These are phyloP conservation scores for Tremella mesenterica DNA, from an alignment of 768 basidiomycete species.

Conservation along the genomic window DNA sequence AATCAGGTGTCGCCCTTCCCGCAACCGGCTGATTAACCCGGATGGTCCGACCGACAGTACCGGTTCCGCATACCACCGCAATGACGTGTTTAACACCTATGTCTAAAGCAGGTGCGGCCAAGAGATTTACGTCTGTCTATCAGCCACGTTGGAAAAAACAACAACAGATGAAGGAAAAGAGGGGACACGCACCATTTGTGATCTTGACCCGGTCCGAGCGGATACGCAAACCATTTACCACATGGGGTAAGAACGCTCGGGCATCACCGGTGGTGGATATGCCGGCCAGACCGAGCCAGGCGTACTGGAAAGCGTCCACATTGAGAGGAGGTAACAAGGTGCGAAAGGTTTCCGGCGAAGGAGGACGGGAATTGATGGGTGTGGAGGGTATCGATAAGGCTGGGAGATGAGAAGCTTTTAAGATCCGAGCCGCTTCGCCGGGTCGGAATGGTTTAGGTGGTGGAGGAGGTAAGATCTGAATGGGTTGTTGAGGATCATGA, in stretches of 20 bases:
- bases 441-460: neutral
- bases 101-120: conserved; percentile 32
- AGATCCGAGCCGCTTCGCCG: too few species aligned
- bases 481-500: neutral
- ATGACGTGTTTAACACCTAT: conserved; percentile 25
- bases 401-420: too few species aligned
- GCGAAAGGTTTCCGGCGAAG: neutral
- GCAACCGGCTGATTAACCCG: conserved; percentile 4
- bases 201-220: conserved; percentile 15
- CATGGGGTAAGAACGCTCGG: conserved; percentile 18
- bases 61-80: conserved; percentile 40
- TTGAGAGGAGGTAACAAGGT: conserved; percentile 13
- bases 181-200: conserved; percentile 34
- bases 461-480: neutral
- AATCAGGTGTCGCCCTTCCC: neutral
- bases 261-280: conserved; percentile 17
- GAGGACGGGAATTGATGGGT: conserved; percentile 5
- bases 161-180: neutral
- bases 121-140: conserved; percentile 37
- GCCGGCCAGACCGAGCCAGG: conserved; percentile 41
- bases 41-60: conserved; percentile 33
- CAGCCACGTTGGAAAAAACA: neutral
- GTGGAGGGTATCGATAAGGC: conserved; percentile 2
- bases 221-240: conserved; percentile 14
- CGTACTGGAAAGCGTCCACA: conserved; percentile 21